Percentiles rank a stretch among this genome's conserved stretches.
Conservation (phyloP, 192 early-diverging fungal species). For the Dimargaris xerosporica region DNA sequence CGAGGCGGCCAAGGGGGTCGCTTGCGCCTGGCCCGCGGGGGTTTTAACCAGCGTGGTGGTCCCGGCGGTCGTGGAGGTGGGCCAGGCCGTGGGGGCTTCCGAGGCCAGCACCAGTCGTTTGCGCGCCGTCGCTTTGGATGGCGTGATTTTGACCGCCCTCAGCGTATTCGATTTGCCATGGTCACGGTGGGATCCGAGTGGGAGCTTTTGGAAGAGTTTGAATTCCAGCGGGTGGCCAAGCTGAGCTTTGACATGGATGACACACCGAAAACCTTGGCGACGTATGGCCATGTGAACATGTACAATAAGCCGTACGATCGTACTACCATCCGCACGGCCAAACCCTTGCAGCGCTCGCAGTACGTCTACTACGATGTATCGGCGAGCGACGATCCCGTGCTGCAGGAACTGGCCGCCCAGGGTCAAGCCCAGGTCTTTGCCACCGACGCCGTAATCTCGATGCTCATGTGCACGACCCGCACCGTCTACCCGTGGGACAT, state of each 20-base stretch:
- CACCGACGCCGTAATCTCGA: constrained; percentile 76
- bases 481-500: constrained; percentile 95
- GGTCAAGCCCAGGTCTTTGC: constrained; percentile 60
- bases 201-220: constrained; percentile 87
- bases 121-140: constrained; percentile 21
- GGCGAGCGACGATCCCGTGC: constrained; percentile 76
- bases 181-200: constrained; percentile 80
- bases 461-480: constrained; percentile 83
- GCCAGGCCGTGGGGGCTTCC: constrained; percentile 30
- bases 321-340: constrained; percentile 63
- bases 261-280: constrained; percentile 59
- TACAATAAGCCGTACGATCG: constrained; percentile 81
- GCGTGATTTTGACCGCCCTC: constrained; percentile 33
- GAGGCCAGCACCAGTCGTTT: no score
- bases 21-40: constrained; percentile 14
- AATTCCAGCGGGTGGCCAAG: constrained; percentile 74
- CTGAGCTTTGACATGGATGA: constrained; percentile 63
- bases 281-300: constrained; percentile 53
- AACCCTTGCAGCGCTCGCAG: constrained; percentile 46
- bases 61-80: constrained; percentile 24
- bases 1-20: constrained; percentile 24
- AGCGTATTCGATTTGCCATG: constrained; percentile 68
- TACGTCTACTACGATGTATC: constrained; percentile 59
- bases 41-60: constrained; percentile 14
- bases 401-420: constrained; percentile 34